A percentile compares a stretch with the other conserved stretches of the same genome.
phyloP scores from a whole-genome alignment of 2,329 filamentous ascomycete species.

The Xylariales sp. region DNA sequence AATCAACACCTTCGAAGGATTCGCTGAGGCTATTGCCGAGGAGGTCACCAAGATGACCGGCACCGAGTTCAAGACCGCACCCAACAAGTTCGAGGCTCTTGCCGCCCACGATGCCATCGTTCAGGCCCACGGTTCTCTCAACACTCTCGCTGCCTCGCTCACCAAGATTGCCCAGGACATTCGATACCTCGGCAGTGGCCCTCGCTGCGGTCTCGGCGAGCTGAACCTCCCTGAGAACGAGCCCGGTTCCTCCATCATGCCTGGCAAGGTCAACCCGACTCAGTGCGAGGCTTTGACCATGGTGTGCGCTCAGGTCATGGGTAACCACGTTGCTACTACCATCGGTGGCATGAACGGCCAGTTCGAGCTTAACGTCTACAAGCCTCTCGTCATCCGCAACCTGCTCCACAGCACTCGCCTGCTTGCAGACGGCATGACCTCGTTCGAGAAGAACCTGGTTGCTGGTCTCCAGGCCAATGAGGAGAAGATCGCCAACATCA shows the following conservation, averaged over 20 bases:
- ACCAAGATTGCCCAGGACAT: conserved; percentile 99
- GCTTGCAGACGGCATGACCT: conserved; percentile 86
- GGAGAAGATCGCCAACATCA: conserved; percentile 80
- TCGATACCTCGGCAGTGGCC: conserved; percentile 92
- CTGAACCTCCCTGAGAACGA: conserved; percentile 95
- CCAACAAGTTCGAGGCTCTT: conserved; percentile 98
- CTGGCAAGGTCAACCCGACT: conserved; percentile 98
- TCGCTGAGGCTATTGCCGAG: conserved; percentile 86
- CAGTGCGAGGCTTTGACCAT: conserved; percentile 98
- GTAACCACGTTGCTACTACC: conserved; percentile 89
- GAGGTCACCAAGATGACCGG: conserved; percentile 93
- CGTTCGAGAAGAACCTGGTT: conserved; percentile 92
- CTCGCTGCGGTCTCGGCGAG: conserved; percentile 92
- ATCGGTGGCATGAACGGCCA: conserved; percentile 96
- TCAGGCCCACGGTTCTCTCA: conserved; percentile 87
- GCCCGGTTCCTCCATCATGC: conserved; percentile 97
- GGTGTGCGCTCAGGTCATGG: conserved; percentile 96
- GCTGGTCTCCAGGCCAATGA: conserved; percentile 87
- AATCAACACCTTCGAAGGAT: conserved; percentile 95
- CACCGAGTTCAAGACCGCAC: conserved; percentile 88
- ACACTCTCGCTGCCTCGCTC: conserved; percentile 85
- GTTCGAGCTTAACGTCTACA: conserved; percentile 99
- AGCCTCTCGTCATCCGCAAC: conserved; percentile 93
- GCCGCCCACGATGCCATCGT: conserved; percentile 95
- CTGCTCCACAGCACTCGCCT: conserved; percentile 88